phyloP scores from a whole-genome alignment of 108 stramenopile species.

The Nitzschia palea region DNA sequence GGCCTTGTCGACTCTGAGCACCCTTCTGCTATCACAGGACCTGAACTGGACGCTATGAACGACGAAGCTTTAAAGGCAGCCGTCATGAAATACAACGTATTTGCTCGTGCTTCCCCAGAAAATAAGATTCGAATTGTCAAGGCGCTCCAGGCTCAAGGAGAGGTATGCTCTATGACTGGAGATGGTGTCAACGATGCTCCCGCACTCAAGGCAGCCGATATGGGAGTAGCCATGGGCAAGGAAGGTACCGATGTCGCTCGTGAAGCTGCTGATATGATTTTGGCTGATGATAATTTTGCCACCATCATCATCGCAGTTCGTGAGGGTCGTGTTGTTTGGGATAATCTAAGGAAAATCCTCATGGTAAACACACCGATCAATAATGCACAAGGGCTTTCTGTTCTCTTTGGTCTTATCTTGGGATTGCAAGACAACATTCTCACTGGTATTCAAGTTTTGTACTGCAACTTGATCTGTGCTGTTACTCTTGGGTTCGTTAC shows the following conservation, averaged over 20 bases:
- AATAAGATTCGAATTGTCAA: slow-evolving; percentile 86
- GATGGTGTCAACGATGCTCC: slow-evolving; percentile 99
- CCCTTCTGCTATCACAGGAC: slow-evolving; percentile 67
- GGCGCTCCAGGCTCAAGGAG: slow-evolving; percentile 83
- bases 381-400: slow-evolving; percentile 80
- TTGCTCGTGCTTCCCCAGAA: slow-evolving; percentile 87
- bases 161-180: slow-evolving; percentile 94
- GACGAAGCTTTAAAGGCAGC: slow-evolving; percentile 61
- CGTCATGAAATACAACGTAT: slow-evolving; percentile 75
- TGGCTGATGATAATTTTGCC: slow-evolving; percentile 97
- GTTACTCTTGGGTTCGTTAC: slow-evolving; percentile 84
- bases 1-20: slow-evolving; percentile 76
- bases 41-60: slow-evolving; percentile 74
- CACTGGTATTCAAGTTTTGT: slow-evolving; percentile 77
- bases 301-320: slow-evolving; percentile 82
- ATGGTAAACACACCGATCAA: slow-evolving; percentile 85
- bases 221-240: slow-evolving; percentile 99
- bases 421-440: slow-evolving; percentile 59
- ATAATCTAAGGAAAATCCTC: slow-evolving; percentile 77
- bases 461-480: slow-evolving; percentile 87
- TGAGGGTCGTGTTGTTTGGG: slow-evolving; percentile 85
- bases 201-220: slow-evolving; percentile 95
- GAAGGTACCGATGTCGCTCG: slow-evolving; percentile 96
- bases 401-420: slow-evolving; percentile 67
- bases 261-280: slow-evolving; percentile 97